Conservation (phyloP, 1,284 basidiomycete genomes). For the Singerocomus inundabilis region DNA sequence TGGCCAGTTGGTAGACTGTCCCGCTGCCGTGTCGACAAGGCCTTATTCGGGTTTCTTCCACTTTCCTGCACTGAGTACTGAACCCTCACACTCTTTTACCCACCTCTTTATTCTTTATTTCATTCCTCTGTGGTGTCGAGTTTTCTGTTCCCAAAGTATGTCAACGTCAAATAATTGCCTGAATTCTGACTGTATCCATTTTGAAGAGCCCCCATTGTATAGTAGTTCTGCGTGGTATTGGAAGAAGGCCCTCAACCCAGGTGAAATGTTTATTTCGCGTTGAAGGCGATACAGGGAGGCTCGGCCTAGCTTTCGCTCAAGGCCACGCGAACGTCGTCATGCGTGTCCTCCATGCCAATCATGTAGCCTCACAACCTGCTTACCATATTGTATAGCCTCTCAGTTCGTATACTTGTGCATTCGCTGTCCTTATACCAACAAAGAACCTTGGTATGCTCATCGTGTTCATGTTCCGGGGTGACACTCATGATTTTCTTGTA, state of each 20-base stretch:
- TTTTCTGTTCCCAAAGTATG: conserved; percentile 1
- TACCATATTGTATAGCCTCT: neutral
- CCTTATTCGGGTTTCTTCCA: too few relatives aligned
- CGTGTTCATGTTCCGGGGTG: neutral
- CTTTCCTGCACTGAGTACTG: neutral
- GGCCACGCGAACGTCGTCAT: conserved; percentile 2
- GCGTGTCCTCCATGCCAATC: neutral
- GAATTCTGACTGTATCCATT: neutral
- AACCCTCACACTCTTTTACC: conserved; percentile 15
- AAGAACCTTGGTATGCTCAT: conserved; percentile 4
- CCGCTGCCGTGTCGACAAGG: too few relatives aligned
- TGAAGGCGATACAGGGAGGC: neutral
- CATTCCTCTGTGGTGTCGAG: neutral
- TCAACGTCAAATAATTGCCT: neutral
- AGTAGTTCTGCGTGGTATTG: neutral
- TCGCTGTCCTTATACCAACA: neutral
- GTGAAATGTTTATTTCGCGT: conserved; percentile 12
- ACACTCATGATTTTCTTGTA: neutral
- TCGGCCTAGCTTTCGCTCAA: neutral
- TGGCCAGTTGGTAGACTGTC: too few relatives aligned
- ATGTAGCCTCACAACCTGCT: conserved; percentile 2
- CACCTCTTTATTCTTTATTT: neutral
- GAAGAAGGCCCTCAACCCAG: conserved; percentile 7
- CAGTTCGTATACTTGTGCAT: neutral
- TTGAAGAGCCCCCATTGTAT: neutral